Evolutionary conservation across 768 basidiomycete species (phyloP).

Genomic region (Tubosaeta brunneosetosa): DNA sequence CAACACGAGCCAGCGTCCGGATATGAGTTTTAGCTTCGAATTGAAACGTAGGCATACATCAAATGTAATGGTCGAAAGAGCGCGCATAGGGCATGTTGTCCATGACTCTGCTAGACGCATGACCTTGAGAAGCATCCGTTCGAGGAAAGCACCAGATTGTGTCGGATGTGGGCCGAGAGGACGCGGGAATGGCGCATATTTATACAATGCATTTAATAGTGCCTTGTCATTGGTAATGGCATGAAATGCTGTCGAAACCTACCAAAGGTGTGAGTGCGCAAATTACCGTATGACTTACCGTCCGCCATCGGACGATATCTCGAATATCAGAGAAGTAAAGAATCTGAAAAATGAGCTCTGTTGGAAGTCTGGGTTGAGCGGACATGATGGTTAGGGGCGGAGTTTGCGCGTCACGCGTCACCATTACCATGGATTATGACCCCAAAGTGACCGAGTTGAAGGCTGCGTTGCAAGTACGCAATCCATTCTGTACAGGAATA

Average conservation of each 20-base stretch:
- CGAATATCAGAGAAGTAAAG: too few species aligned
- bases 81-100: neutral
- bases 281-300: neutral
- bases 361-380: neutral
- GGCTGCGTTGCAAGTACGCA: neutral
- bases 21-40: neutral
- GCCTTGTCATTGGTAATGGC: neutral
- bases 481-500: conserved; percentile 1
- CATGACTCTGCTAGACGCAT: neutral
- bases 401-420: too few species aligned
- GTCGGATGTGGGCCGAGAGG: neutral
- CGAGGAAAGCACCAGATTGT: neutral
- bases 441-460: neutral
- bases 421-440: neutral
- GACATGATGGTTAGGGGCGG: neutral
- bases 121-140: conserved; percentile 1
- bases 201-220: conserved; percentile 1
- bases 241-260: conserved; percentile 7
- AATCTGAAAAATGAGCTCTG: neutral
- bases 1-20: conserved; percentile 1
- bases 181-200: neutral
- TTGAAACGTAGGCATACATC: too few species aligned
- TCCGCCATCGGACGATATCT: neutral
- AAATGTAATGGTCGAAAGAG: neutral
- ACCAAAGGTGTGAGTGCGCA: neutral